phyloP scores from a whole-genome alignment of 495 filamentous ascomycete species.

The Neurospora africana region DNA sequence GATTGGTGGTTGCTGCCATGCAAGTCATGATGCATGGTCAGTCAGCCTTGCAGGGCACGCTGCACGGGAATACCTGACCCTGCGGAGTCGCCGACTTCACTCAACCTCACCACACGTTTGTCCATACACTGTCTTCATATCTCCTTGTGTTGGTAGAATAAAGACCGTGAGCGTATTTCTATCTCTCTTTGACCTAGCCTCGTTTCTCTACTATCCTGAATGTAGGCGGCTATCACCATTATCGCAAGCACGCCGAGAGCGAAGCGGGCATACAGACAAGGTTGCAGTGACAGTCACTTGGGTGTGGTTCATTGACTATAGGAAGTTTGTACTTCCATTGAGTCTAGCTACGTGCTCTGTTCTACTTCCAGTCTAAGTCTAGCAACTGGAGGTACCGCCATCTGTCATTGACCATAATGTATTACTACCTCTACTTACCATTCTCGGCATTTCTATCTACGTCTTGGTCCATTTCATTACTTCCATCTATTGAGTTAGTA shows the following conservation, averaged over 20 bases:
- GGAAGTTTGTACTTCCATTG: not conserved
- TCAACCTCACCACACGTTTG: not conserved
- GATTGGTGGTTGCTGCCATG: not conserved
- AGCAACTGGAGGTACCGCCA: not conserved
- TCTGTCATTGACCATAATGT: not conserved
- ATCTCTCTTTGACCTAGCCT: too few relatives aligned
- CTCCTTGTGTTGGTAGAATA: too few relatives aligned
- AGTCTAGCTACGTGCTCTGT: not conserved
- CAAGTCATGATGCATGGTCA: not conserved
- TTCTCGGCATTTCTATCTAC: not conserved
- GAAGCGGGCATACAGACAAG: not conserved
- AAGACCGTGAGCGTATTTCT: too few relatives aligned
- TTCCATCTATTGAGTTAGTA: not conserved
- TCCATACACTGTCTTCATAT: not conserved
- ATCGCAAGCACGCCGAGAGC: not conserved
- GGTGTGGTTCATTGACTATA: not conserved
- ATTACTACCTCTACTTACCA: not conserved
- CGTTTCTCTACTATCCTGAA: too few relatives aligned
- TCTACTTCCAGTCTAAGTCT: not conserved
- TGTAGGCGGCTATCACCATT: too few relatives aligned
- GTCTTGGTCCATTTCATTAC: not conserved
- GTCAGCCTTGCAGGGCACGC: not conserved
- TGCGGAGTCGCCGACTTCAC: not conserved
- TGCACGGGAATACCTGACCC: too few relatives aligned
- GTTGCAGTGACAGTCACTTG: not conserved